Evolutionary conservation across 1,284 basidiomycete genomes (phyloP), one percentile per base, ranked within the genome.

Genomic region (Cerioporus squamosus): DNA sequence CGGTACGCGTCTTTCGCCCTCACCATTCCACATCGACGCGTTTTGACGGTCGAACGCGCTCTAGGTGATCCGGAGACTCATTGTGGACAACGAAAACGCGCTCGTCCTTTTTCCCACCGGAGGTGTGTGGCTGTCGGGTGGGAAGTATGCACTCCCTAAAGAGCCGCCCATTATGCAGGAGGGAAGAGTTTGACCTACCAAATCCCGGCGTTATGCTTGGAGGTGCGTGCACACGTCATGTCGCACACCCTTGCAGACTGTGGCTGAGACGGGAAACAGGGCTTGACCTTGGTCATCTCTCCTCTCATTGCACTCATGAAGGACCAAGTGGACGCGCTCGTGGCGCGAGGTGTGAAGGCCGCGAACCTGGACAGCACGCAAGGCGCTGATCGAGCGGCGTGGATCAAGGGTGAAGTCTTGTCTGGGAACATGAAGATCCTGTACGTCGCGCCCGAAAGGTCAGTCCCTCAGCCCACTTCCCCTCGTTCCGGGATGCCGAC

Each of bases 371-470:
- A 86, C 23, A 84, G 87, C 49, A 85, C 84, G 9, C 78, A 75
- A 52, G 81, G 90, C 17, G 91, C 72, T 89, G 86, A 55, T 82
- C 90, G 38, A 87, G 87, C 60, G 82, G 68, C 74, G 44, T 81
- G 76, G 57, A 61, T 70, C n/a, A 70, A 79, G 68, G 72, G 81
- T 49, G 76, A 84, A 39, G 68, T 72, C 1, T 36, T 65, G 56
- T 78, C 82, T 73, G 73, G 78, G 46, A 65, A 75, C 52, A 69
- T 79, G 57, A 80, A 78, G 49, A 74, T 99, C 3, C 81, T 97
- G 10, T 99, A 98, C 69, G 84, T 97, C n/a, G 97, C 97, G 0
- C 97, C 97, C 0, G 97, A 98, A 74, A 91, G 93, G 75, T 75
- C 40, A 56, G 72, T 56, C 8, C 6, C 10, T 23, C 18, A 12